Evolutionary conservation across 148 eudicot genomes (phyloP).

Genomic region (Spergularia bocconei): DNA sequence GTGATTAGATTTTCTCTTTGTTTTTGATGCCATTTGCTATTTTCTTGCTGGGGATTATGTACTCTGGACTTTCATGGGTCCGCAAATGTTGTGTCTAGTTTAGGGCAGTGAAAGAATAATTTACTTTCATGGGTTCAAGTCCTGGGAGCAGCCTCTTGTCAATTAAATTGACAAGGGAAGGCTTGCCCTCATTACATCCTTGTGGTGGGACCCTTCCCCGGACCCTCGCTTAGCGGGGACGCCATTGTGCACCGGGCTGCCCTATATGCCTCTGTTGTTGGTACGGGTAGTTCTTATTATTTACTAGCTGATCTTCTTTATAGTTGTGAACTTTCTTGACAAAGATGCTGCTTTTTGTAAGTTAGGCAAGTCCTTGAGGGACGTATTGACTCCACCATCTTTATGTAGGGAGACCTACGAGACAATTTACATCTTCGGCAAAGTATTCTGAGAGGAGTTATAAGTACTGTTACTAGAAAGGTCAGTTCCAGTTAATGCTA

Average conservation of each 20-base stretch:
- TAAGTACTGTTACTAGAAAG: slow-evolving; percentile 56
- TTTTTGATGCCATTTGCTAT: neutral
- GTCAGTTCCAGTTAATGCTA: slow-evolving; percentile 34
- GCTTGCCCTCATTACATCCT: too few relatives aligned
- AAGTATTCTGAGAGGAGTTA: slow-evolving; percentile 62
- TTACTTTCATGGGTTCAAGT: too few relatives aligned
- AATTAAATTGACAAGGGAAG: too few relatives aligned
- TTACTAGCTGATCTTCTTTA: neutral
- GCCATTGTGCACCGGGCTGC: too few relatives aligned
- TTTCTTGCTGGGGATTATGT: neutral
- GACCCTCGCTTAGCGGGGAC: too few relatives aligned
- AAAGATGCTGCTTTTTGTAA: neutral
- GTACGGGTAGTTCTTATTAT: neutral
- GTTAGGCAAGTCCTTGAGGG: neutral
- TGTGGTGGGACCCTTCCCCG: too few relatives aligned
- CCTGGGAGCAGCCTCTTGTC: too few relatives aligned
- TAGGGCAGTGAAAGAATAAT: neutral
- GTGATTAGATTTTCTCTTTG: neutral
- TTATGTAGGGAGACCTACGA: slow-evolving; percentile 70
- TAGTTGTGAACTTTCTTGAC: neutral
- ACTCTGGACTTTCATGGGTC: neutral
- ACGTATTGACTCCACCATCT: slow-evolving; percentile 13
- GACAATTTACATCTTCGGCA: slow-evolving; percentile 71
- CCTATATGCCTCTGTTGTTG: neutral
- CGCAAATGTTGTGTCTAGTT: neutral